Evolutionary conservation across 495 filamentous ascomycete genomes (phyloP), one percentile per base, ranked within the genome.

Genomic region (Neurospora tetraspora): DNA sequence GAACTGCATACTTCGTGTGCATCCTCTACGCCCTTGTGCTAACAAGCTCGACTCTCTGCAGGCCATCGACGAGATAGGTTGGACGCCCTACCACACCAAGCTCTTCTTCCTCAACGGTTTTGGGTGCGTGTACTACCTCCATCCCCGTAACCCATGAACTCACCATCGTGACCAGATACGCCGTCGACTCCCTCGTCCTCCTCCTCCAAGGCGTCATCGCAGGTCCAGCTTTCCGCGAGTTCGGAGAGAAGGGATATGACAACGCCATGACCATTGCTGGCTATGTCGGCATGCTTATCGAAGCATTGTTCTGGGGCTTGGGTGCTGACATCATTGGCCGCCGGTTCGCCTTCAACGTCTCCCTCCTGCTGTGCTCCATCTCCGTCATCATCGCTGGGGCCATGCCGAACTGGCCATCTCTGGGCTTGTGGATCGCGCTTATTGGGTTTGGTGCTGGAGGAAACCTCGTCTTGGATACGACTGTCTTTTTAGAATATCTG

Each of bases 301-400:
- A 92, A 1, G 92, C 93, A 1, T 79, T 93, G 4, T 93, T 94
- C 77, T 94, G 92, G 93, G 93, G 93, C 0, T 86, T 94, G 65
- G 88, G 90, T 47, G 92, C 90, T 47, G 91, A 92, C 76, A 81
- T 91, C 82, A 82, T 88, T 76, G 93, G 93, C 27, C 87, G 93
- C 31, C 83, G 87, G 59, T 89, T 87, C 83, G 92, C 92, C 4
- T 96, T 95, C 82, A 95, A 96, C 76, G 75, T 92, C 43, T 79
- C 86, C 73, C 72, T 91, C 43, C 86, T 91, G 36, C 87, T 94
- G 47, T 92, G 91, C 42, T 88, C 87, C 0, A 79, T 90, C 2
- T 91, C 91, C 69, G 88, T 90, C 5, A 83, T 92, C 38, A 79
- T 91, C 27, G 91, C 91, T 9, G 92, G 91, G 0, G 90, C 88